These are phyloP conservation scores for Russula foetens DNA, from an alignment of 768 basidiomycete species.

Conservation along the genomic window DNA sequence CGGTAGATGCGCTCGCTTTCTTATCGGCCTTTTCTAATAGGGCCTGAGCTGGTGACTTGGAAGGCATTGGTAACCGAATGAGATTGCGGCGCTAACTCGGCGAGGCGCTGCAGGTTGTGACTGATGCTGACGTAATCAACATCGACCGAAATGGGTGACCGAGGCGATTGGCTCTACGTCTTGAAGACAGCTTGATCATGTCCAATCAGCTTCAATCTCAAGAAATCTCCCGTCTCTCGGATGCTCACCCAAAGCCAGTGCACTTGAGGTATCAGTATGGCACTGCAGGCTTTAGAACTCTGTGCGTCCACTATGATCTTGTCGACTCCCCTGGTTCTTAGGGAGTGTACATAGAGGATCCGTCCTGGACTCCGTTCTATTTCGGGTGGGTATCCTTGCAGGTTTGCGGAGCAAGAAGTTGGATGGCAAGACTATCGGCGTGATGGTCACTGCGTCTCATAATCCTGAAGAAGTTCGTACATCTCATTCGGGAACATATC, in stretches of 20 bases:
- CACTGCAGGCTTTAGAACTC: conserved; percentile 88
- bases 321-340: neutral
- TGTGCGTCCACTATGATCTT: conserved; percentile 42
- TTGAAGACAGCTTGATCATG: conserved; percentile 15
- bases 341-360: conserved; percentile 40
- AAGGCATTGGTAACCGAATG: conserved; percentile 41
- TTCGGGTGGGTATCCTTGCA: conserved; percentile 87
- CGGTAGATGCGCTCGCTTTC: conserved; percentile 72
- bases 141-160: neutral
- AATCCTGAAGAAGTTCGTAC: conserved; percentile 81
- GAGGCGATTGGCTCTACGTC: too few species aligned
- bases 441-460: conserved; percentile 99
- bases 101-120: neutral
- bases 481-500: conserved; percentile 19
- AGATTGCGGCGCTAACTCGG: conserved; percentile 10
- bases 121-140: conserved; percentile 5
- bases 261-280: conserved; percentile 76
- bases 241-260: conserved; percentile 65
- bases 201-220: conserved; percentile 27
- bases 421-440: conserved; percentile 88
- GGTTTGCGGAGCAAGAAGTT: conserved; percentile 84
- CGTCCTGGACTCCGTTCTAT: conserved; percentile 83
- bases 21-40: conserved; percentile 88
- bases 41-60: conserved; percentile 70
- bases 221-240: conserved; percentile 40